Evolutionary conservation across 2,329 filamentous ascomycete species (phyloP).

Genomic region (Polychaeton citri): DNA sequence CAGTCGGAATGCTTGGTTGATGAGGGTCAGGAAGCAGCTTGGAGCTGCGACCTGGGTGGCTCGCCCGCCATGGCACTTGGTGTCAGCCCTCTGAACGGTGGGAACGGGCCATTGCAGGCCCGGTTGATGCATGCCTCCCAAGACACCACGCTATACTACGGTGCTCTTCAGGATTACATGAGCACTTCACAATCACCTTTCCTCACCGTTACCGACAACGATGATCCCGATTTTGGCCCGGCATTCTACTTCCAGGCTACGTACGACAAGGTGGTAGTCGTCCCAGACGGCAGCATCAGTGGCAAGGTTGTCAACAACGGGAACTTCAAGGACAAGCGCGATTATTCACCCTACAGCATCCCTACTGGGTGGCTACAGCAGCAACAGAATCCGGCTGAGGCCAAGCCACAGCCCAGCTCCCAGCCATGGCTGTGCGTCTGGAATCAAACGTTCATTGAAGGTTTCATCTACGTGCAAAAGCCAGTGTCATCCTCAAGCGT

Average conservation of each 20-base stretch:
- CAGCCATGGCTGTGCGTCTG: constrained; percentile 58
- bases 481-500: constrained; percentile 27
- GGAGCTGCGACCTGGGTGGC: constrained; percentile 45
- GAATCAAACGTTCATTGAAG: constrained; percentile 54
- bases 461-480: constrained; percentile 51
- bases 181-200: constrained; percentile 27
- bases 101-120: constrained; percentile 2
- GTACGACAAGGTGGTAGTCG: constrained; percentile 53
- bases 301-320: background rate
- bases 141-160: constrained; percentile 19
- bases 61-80: constrained; percentile 15
- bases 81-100: constrained; percentile 11
- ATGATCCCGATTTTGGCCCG: constrained; percentile 43
- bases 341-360: constrained; percentile 4
- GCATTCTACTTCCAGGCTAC: constrained; percentile 49
- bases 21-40: constrained; percentile 42
- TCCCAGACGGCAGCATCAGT: constrained; percentile 26
- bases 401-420: background rate
- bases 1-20: constrained; percentile 46
- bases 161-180: constrained; percentile 24
- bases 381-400: constrained; percentile 38
- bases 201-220: constrained; percentile 43
- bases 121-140: background rate
- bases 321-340: background rate
- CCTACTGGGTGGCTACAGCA: constrained; percentile 18